These are phyloP conservation scores for Panaeolus cyanescens DNA, from an alignment of 768 basidiomycete species.

Conservation along the genomic window DNA sequence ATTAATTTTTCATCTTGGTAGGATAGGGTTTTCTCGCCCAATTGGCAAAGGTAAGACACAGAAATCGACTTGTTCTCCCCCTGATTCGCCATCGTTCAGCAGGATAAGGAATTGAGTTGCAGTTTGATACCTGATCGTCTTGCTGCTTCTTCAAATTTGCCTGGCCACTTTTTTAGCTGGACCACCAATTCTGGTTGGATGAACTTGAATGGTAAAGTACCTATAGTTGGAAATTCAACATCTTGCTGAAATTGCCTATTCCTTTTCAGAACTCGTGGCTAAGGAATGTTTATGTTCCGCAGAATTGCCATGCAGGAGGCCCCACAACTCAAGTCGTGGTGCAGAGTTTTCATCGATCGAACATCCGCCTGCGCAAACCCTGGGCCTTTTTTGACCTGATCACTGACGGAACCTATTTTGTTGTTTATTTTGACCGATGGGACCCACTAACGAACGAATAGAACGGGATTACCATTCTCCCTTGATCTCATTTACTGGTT, in stretches of 20 bases:
- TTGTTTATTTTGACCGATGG: too few relatives aligned
- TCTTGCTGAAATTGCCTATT: not conserved
- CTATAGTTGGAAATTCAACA: conserved; percentile 1
- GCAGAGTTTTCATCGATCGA: not conserved
- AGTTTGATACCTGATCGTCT: not conserved
- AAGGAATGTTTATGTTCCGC: not conserved
- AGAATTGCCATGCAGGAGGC: not conserved
- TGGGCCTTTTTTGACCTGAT: too few relatives aligned
- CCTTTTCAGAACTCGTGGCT: not conserved
- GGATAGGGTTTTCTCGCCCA: not conserved
- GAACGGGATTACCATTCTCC: too few relatives aligned
- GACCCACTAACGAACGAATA: too few relatives aligned
- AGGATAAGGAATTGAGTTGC: not conserved
- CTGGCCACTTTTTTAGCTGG: not conserved
- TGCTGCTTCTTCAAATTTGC: not conserved
- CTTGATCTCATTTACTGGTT: too few relatives aligned
- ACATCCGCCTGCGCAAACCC: not conserved
- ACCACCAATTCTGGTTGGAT: too few relatives aligned
- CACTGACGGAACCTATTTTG: too few relatives aligned
- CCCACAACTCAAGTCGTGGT: not conserved
- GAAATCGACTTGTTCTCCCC: not conserved
- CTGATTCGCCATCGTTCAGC: not conserved
- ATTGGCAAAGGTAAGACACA: not conserved
- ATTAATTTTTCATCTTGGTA: not conserved
- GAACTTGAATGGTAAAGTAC: too few relatives aligned